Base-by-base conservation (phyloP, 192 early-diverging fungal genomes). In the Backusella circina region DNA sequence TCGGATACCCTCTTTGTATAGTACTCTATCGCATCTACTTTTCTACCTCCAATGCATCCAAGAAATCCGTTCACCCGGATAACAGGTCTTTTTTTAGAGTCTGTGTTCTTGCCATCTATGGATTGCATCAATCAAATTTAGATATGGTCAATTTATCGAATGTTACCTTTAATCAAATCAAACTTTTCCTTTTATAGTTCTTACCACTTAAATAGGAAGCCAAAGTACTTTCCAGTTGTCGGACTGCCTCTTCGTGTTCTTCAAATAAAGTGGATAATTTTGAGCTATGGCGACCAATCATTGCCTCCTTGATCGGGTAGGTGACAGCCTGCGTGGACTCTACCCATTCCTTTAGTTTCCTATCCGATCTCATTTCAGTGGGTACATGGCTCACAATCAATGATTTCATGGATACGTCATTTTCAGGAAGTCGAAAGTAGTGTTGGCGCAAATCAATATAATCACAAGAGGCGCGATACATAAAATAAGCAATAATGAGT, bases 21-120 rank as follows among this genome's bases (percentile, higher is more conserved):
- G 71, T 91, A 86, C 31, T 93, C 89, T 61, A 94, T 93, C n/a
- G 89, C 89, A 70, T 94, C 93, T 3, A 93, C 88, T 36, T 86
- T 84, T 39, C 73, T 77, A 35, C 86, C 82, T 15, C 86, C 84
- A 50, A 77, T 79, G 21, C 75, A 79, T 16, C 65, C 41, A 70
- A 70, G 28, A 32, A 79, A 41, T 16, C 81, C 73, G 13, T 84
- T 80, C 15, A 81, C n/a, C 0, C 65, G 71, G 5, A 86, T 77
- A 0, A 75, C 85, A 0, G 88, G 88, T 35, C 88, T 72, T n/a
- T 70, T 47, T 72, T 85, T 82, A 15, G 57, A 30, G 1, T 79
- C 72, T 7, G 72, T 47, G 12, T 70, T 70, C 10, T 82, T 85
- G 57, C 78, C 81, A 39, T 77, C 78, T 79, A 65, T 32, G 26